Base-by-base conservation (phyloP, 345 rosid genomes). In the Ceriops zippeliana region DNA sequence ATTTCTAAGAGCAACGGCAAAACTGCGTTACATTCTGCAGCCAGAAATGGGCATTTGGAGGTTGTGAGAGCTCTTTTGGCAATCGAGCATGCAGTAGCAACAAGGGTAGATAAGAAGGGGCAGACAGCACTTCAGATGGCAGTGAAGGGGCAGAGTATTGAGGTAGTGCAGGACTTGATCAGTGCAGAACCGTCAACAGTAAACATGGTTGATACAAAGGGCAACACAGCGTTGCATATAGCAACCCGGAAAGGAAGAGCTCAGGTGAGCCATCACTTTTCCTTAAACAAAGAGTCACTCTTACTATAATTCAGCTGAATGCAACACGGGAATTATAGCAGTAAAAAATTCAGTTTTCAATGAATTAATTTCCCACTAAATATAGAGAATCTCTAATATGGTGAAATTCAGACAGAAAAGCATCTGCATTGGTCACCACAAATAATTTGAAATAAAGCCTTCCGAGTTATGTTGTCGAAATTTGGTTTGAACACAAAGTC, bases 41-140 rank as follows among this genome's bases (percentile, higher is more conserved):
- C 97, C 5, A 84, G 98, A 75, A 93, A 93, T 60, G 96, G 96
- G 53, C 98, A 89, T 68, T 67, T 84, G 68, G 85, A 80, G 77
- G 97, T 90, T n/a, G 76, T 90, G 47, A 86, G 85, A 71, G 81
- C 86, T n/a, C 85, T 89, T 57, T 72, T 87, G 63, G 80, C 72
- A 2, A 82, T 65, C 72, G 97, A 93, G 78, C 91, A 89, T 1
- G 83, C 71, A 64, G 80, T 83, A 2, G 88, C 86, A 7, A 70
- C 73, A 1, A 80, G 98, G 78, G 83, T 81, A 9, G 98, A 93
- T 76, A 90, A 86, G 75, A 93, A 93, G 78, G 97, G 98, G 52
- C 98, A 90, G 76, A 93, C 98, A 0, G 85, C 98, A 46, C 90
- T 93, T 76, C 98, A 93, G 82, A 93, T 93, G 97, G 98, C 97